Percentiles rank a stretch among this genome's conserved stretches.
Evolutionary conservation across 1,139 yeast species (phyloP).

Genomic region (Taphrina deformans): DNA sequence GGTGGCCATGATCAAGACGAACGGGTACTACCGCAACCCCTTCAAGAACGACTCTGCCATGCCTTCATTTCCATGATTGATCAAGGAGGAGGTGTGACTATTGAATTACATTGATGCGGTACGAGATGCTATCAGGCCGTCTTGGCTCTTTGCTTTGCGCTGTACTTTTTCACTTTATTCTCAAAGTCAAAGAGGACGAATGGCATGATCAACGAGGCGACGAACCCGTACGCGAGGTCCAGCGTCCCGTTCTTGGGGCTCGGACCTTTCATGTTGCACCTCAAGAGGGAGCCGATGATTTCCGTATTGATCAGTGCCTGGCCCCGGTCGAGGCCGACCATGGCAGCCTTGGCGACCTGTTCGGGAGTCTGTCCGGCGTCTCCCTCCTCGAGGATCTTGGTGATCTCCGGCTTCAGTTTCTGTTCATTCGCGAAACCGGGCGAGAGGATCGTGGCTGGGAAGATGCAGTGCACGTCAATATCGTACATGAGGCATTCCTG

Average conservation of each 20-base stretch:
- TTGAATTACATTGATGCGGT: too few species aligned
- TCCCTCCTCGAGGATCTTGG: slow-evolving; percentile 80
- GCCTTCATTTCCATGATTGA: slow-evolving; percentile 1
- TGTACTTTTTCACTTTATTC: slow-evolving; percentile 31
- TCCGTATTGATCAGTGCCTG: slow-evolving; percentile 79
- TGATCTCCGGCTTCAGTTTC: slow-evolving; percentile 79
- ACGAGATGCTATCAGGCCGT: not conserved
- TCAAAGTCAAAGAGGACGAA: slow-evolving; percentile 34
- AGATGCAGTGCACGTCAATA: slow-evolving; percentile 57
- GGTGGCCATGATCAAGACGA: not conserved
- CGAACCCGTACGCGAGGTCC: slow-evolving; percentile 28
- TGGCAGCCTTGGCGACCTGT: slow-evolving; percentile 62
- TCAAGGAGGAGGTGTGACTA: too few species aligned
- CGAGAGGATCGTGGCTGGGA: slow-evolving; percentile 86
- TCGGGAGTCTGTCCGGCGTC: slow-evolving; percentile 68
- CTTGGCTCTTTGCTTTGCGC: not conserved
- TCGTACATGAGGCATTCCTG: slow-evolving; percentile 76
- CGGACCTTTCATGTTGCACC: slow-evolving; percentile 34
- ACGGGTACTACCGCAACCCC: slow-evolving; percentile 1
- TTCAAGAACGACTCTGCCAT: not conserved
- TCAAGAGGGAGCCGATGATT: slow-evolving; percentile 55
- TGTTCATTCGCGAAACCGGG: slow-evolving; percentile 87
- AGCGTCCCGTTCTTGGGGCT: slow-evolving; percentile 32
- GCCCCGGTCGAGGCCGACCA: slow-evolving; percentile 62
- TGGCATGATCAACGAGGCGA: slow-evolving; percentile 30